Percentiles rank a stretch among this genome's conserved stretches.
Conservation (phyloP, 805 yeast species). For the Candida loeiensis region DNA sequence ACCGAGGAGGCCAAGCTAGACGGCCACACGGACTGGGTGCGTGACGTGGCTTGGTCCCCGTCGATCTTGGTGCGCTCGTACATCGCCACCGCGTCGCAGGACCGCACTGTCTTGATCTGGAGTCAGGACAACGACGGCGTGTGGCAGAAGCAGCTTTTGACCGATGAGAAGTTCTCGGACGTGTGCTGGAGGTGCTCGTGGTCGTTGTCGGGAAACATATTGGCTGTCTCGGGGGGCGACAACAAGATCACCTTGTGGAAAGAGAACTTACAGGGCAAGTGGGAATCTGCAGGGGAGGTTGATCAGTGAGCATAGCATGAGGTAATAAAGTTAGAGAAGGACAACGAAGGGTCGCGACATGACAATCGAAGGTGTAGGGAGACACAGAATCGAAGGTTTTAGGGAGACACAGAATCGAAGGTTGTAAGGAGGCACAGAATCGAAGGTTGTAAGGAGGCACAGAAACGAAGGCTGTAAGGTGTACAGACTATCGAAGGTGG, state of each 20-base stretch:
- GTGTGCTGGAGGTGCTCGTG: conserved; percentile 98
- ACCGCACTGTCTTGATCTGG: conserved; percentile 93
- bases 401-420: too few relatives aligned
- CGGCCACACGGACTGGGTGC: conserved; percentile 97
- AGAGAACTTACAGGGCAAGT: conserved; percentile 84
- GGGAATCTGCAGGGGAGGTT: conserved; percentile 98
- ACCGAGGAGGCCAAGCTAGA: conserved; percentile 70
- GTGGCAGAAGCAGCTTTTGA: conserved; percentile 80
- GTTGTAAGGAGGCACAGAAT: too few relatives aligned
- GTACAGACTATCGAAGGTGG: too few relatives aligned
- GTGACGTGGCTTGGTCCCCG: conserved; percentile 99
- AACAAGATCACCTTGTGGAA: conserved; percentile 95
- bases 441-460: too few relatives aligned
- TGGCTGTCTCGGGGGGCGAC: conserved; percentile 96
- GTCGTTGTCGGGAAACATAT: conserved; percentile 92
- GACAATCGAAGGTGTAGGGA: neutral
- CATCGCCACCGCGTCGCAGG: conserved; percentile 96
- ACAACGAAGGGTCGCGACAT: neutral
- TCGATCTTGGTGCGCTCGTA: conserved; percentile 80
- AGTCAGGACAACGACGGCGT: conserved; percentile 67
- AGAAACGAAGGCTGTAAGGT: too few relatives aligned
- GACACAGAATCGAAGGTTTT: too few relatives aligned
- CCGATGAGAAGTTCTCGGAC: conserved; percentile 84
- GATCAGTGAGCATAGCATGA: conserved; percentile 51
- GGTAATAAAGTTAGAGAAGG: neutral